Base-by-base conservation (phyloP, 306 rosid species). In the Echinosophora koreensis region DNA sequence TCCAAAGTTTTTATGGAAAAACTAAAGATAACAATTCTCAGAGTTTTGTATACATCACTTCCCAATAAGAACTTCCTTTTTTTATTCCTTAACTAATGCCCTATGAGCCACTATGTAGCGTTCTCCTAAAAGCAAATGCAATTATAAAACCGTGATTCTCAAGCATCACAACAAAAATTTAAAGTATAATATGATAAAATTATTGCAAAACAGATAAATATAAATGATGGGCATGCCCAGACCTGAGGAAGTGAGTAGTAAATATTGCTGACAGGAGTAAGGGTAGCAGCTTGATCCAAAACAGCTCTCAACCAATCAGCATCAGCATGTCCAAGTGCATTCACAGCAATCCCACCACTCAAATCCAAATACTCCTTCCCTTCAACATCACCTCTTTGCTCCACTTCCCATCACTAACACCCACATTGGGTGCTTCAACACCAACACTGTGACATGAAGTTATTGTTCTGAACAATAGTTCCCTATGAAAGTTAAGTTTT, bases 231-330 rank as follows among this genome's bases (percentile, higher is more conserved):
- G 55, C 47, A 17, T 14, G 66, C 6, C 27, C 79, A 8, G 54
- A 93, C 99, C 97, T 92, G 97, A 65, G 99, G 97, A 50, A 89
- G 17, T 18, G 98, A 67, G 81, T 90, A 72, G 80, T 70, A 92
- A 49, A 90, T 30, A 74, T 92, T 95, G 97, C 97, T 90, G 83
- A 89, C 91, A 78, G 92, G 97, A 68, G 93, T 78, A 59, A 95
- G 96, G 4, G 65, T 65, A 22, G 15, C 56, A 41, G 97, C 97
- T 80, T 95, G 97, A 28, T 90, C 92, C 1, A 62, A 64, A 18
- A 95, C 88, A 17, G 99, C 97, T 77, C 44, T 83, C 61, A 92
- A 76, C 97, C 96, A 90, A 42, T 95, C 97, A 39, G 74, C 84
- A 78, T 95, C 99, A 5, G 87, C 96, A 50, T 92, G 89, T 5